phyloP scores from a whole-genome alignment of 495 filamentous ascomycete genomes.

The Penicillium chermesinum region DNA sequence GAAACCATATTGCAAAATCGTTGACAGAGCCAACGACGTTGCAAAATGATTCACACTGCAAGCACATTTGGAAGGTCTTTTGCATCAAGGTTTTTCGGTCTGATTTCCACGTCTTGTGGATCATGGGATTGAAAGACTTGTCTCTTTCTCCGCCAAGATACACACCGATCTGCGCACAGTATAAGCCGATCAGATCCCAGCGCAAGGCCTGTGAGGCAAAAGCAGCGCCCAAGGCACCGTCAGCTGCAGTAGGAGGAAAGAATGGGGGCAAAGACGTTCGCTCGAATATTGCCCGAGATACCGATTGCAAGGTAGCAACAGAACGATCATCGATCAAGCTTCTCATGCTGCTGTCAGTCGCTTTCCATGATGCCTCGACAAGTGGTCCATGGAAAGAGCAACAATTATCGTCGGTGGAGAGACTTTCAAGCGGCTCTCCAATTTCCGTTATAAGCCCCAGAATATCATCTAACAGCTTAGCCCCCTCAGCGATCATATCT shows the following conservation, averaged over 20 bases:
- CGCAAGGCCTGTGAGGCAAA: constrained; percentile 1
- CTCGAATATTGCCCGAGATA: not conserved
- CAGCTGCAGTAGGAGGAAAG: not conserved
- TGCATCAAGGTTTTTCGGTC: constrained; percentile 8
- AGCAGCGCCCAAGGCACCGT: not conserved
- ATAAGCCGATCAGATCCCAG: constrained; percentile 5
- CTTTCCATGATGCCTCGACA: not conserved
- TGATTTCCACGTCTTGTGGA: constrained; percentile 5
- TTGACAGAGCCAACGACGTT: constrained; percentile 5
- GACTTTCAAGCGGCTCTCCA: not conserved
- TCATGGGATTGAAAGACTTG: not conserved
- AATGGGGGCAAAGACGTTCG: not conserved
- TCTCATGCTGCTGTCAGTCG: not conserved
- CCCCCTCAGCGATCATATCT: not conserved
- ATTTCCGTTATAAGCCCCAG: not conserved
- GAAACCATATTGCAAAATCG: constrained; percentile 6
- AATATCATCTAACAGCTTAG: not conserved
- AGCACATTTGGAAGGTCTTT: constrained; percentile 4
- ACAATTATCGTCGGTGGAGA: not conserved
- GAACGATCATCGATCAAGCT: not conserved
- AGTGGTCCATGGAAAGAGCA: not conserved
- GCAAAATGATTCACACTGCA: constrained; percentile 11
- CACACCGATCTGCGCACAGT: constrained; percentile 8
- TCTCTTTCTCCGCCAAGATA: constrained; percentile 7
- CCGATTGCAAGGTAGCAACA: not conserved